phyloP scores from a whole-genome alignment of 495 filamentous ascomycete species.

The Tetracladium marchalianum region DNA sequence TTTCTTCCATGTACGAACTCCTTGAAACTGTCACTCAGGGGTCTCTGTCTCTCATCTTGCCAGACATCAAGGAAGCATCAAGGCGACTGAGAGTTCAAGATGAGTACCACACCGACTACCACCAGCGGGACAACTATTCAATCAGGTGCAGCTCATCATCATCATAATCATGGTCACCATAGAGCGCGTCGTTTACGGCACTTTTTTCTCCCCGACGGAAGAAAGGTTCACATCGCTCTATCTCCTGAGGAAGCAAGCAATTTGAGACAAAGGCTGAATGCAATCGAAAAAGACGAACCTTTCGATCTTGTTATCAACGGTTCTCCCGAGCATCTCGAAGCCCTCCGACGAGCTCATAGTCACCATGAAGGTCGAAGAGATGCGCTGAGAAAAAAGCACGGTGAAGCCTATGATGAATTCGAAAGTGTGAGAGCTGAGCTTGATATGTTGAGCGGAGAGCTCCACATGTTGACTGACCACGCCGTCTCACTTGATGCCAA shows the following conservation, averaged over 20 bases:
- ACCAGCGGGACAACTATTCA: too few species aligned
- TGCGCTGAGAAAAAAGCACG: constrained; percentile 31
- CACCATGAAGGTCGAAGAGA: constrained; percentile 37
- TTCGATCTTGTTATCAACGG: constrained; percentile 46
- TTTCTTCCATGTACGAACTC: too few species aligned
- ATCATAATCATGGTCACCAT: constrained; percentile 9
- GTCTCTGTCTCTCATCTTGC: too few species aligned
- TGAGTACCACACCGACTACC: too few species aligned
- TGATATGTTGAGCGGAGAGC: constrained; percentile 34
- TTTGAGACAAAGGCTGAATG: constrained; percentile 28
- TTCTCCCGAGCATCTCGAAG: constrained; percentile 41
- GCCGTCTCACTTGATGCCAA: constrained; percentile 41
- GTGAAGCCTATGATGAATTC: constrained; percentile 38
- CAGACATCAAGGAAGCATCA: too few species aligned
- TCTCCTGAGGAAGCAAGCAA: constrained; percentile 39
- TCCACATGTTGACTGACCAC: constrained; percentile 42
- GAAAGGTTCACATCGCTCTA: constrained; percentile 40
- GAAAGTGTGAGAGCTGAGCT: constrained; percentile 39
- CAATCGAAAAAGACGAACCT: constrained; percentile 25
- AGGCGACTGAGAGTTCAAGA: too few species aligned
- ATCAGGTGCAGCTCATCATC: too few species aligned
- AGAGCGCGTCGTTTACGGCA: constrained; percentile 30
- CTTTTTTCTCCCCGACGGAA: constrained; percentile 42
- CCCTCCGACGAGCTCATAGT: constrained; percentile 33
- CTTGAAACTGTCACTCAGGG: too few species aligned